These are phyloP conservation scores for Fagopyrum homotropicum DNA, from an alignment of 148 eudicot species.

Conservation along the genomic window DNA sequence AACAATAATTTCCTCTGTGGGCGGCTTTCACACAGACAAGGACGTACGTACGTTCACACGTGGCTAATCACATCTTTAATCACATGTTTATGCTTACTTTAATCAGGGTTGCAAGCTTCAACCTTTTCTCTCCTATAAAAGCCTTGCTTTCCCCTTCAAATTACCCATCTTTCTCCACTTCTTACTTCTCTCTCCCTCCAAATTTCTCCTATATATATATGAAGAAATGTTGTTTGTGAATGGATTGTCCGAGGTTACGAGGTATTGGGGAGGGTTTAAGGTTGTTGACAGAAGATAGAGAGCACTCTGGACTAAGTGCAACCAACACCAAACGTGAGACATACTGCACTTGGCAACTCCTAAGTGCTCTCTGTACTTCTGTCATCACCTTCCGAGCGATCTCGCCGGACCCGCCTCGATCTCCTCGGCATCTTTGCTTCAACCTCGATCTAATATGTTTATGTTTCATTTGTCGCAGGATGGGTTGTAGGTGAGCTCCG, in stretches of 20 bases:
- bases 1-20: not conserved
- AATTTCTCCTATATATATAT: no score
- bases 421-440: not conserved
- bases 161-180: no score
- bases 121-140: not conserved
- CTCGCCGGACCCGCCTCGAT: not conserved
- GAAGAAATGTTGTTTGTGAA: no score
- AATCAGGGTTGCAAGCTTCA: not conserved
- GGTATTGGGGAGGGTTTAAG: not conserved
- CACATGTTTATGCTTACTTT: no score
- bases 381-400: not conserved
- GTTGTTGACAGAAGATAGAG: conserved; percentile 12
- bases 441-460: no score
- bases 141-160: not conserved
- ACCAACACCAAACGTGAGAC: not conserved
- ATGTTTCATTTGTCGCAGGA: no score
- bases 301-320: conserved; percentile 7
- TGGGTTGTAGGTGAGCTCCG: no score
- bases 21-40: not conserved
- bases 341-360: not conserved
- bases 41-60: not conserved
- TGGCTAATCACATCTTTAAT: no score
- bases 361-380: conserved; percentile 12
- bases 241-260: no score
- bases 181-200: no score